Conservation (phyloP, 768 basidiomycete species). For the Tricholoma sp. region DNA sequence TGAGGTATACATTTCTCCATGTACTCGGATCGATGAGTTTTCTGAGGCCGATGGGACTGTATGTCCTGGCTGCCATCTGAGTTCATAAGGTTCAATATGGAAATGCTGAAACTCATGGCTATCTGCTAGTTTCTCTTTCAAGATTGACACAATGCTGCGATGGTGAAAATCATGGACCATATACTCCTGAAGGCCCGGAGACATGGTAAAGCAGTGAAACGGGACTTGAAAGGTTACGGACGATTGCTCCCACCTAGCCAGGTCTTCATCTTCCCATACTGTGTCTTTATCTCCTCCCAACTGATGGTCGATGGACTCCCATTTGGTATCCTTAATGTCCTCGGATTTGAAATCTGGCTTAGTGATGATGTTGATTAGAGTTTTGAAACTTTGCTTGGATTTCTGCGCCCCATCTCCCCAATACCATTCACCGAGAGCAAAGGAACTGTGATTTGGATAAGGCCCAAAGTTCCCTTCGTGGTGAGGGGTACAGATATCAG, state of each 20-base stretch:
- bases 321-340: neutral
- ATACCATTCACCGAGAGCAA: slow-evolving; percentile 4
- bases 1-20: slow-evolving; percentile 8
- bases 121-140: neutral
- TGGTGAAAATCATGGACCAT: slow-evolving; percentile 12
- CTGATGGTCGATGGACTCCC: neutral
- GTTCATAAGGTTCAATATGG: neutral
- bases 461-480: neutral
- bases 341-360: neutral
- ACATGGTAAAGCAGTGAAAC: too few relatives aligned
- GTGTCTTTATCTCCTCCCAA: neutral
- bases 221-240: neutral
- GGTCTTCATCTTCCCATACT: neutral
- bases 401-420: slow-evolving; percentile 3
- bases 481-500: neutral
- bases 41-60: neutral
- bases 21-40: neutral
- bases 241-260: neutral
- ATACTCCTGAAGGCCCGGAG: slow-evolving; percentile 1
- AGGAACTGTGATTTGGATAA: slow-evolving; percentile 3
- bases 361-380: neutral
- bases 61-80: slow-evolving; percentile 8
- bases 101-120: neutral
- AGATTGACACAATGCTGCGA: slow-evolving; percentile 9
- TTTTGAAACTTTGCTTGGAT: neutral